Percentiles rank a stretch among this genome's conserved stretches.
These are phyloP conservation scores for Melastoma candidum DNA, from an alignment of 441 rosid species.

Conservation along the genomic window DNA sequence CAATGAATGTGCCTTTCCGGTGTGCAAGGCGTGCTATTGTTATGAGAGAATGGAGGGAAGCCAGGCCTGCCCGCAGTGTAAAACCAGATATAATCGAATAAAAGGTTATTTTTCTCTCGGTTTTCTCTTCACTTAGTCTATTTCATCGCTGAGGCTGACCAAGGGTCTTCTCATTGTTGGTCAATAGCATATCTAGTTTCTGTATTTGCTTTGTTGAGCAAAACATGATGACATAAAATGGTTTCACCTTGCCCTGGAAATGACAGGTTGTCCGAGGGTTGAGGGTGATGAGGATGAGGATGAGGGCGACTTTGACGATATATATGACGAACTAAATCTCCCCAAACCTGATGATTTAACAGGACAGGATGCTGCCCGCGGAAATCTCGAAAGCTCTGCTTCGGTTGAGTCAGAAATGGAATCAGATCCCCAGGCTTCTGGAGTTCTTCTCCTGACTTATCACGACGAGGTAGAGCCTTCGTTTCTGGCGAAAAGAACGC, in stretches of 20 bases:
- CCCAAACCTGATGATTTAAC: no score
- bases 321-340: conserved; percentile 58
- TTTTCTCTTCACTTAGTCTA: not conserved
- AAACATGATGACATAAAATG: no score
- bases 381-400: no score
- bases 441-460: conserved; percentile 53
- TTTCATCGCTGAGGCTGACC: not conserved
- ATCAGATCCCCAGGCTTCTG: conserved; percentile 28
- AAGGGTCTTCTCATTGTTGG: not conserved
- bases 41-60: conserved; percentile 19
- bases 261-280: conserved; percentile 60
- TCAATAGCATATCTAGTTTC: not conserved
- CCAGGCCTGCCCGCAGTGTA: conserved; percentile 19
- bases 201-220: not conserved
- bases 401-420: conserved; percentile 26
- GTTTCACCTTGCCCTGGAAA: no score
- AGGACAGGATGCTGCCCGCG: no score
- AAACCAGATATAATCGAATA: conserved; percentile 18
- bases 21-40: conserved; percentile 17
- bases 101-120: conserved; percentile 14
- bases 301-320: conserved; percentile 38
- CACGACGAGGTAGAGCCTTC: conserved; percentile 42
- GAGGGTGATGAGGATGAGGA: conserved; percentile 89
- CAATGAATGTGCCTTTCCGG: conserved; percentile 10
- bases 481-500: not conserved